A percentile compares a stretch with the other conserved stretches of the same genome.
phyloP scores from a whole-genome alignment of 1,284 basidiomycete genomes.

The Vanrija sp. region DNA sequence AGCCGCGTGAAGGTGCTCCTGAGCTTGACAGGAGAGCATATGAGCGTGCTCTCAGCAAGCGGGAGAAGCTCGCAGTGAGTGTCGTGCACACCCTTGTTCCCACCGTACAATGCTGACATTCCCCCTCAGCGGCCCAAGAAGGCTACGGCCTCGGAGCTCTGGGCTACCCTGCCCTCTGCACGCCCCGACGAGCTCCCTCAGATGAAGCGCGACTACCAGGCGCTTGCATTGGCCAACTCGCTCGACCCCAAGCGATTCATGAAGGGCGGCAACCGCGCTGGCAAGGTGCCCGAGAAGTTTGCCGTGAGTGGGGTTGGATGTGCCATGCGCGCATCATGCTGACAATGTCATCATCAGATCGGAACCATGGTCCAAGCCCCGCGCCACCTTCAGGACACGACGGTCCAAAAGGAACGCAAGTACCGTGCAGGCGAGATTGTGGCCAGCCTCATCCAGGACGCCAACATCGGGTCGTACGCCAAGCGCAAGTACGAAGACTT shows the following conservation, averaged over 20 bases:
- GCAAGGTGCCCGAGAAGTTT: slow-evolving; percentile 77
- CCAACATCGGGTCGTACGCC: slow-evolving; percentile 78
- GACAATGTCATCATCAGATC: slow-evolving; percentile 57
- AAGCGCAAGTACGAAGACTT: slow-evolving; percentile 91
- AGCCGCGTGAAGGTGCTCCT: slow-evolving; percentile 14
- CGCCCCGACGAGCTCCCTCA: slow-evolving; percentile 73
- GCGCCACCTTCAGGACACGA: slow-evolving; percentile 70
- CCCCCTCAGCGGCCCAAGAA: slow-evolving; percentile 54
- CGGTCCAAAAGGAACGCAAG: slow-evolving; percentile 72
- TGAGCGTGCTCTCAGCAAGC: slow-evolving; percentile 36
- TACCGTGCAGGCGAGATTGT: slow-evolving; percentile 77
- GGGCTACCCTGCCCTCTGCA: slow-evolving; percentile 89
- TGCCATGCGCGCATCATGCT: not conserved
- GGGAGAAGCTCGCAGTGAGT: slow-evolving; percentile 42
- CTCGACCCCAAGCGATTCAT: slow-evolving; percentile 97
- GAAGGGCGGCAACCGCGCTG: slow-evolving; percentile 72
- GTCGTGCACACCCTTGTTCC: slow-evolving; percentile 38
- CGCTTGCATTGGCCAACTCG: slow-evolving; percentile 82
- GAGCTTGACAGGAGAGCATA: slow-evolving; percentile 54
- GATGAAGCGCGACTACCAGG: slow-evolving; percentile 87
- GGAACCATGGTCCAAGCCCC: slow-evolving; percentile 76
- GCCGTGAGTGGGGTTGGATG: slow-evolving; percentile 57
- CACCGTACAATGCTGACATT: slow-evolving; percentile 50
- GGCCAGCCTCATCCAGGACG: slow-evolving; percentile 82
- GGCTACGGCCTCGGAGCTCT: slow-evolving; percentile 73